Evolutionary conservation across 2,329 filamentous ascomycete genomes (phyloP).

Genomic region (Penicillium sp.): DNA sequence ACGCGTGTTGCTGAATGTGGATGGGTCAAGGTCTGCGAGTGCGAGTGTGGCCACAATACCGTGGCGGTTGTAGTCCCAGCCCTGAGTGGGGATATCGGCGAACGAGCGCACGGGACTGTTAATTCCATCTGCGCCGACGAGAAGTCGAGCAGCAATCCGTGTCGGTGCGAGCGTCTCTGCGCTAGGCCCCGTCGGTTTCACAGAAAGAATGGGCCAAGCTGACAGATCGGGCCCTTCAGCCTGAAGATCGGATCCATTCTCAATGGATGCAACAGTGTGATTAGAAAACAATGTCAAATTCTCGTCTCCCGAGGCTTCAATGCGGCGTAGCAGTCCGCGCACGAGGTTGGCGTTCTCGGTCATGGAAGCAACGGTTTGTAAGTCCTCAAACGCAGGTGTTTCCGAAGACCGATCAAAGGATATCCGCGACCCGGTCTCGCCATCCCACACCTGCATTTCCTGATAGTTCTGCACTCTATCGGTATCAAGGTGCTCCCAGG

Average conservation of each 20-base stretch:
- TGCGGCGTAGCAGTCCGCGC: constrained; percentile 69
- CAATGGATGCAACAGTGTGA: constrained; percentile 76
- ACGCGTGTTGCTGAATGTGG: constrained; percentile 51
- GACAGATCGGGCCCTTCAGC: constrained; percentile 71
- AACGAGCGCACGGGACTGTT: constrained; percentile 92
- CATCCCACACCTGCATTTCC: constrained; percentile 99
- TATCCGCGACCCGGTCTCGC: constrained; percentile 80
- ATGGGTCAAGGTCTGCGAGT: constrained; percentile 53
- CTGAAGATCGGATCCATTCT: constrained; percentile 64
- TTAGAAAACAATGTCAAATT: constrained; percentile 70
- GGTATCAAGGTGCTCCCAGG: constrained; percentile 74
- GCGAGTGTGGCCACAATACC: constrained; percentile 88
- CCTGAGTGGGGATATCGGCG: constrained; percentile 78
- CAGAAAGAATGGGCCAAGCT: constrained; percentile 80
- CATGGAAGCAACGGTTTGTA: constrained; percentile 85
- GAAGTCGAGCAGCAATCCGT: constrained; percentile 73
- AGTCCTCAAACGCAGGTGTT: constrained; percentile 46
- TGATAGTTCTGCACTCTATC: constrained; percentile 82
- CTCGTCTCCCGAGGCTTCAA: constrained; percentile 64
- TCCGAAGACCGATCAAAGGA: constrained; percentile 75
- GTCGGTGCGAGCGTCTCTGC: constrained; percentile 36
- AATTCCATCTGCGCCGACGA: constrained; percentile 91
- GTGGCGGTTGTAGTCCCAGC: constrained; percentile 91
- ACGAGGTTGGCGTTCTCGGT: constrained; percentile 91
- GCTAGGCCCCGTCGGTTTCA: constrained; percentile 56